A percentile compares a stretch with the other conserved stretches of the same genome.
Conservation (phyloP, 441 rosid genomes). For the Mallotus repandus region DNA sequence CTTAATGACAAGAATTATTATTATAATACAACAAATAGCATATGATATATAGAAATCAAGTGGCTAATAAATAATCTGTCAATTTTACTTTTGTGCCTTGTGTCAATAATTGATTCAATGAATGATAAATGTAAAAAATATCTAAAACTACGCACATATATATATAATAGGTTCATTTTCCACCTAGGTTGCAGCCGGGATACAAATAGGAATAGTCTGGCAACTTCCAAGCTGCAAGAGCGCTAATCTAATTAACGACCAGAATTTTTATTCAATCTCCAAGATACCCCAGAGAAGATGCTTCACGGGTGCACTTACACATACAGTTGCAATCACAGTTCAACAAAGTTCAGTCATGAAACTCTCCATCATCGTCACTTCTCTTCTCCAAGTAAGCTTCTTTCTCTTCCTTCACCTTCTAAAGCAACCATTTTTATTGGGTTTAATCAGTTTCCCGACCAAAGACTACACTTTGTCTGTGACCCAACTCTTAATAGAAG, state of each 20-base stretch:
- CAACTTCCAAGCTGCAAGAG: not conserved
- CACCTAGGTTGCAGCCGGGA: not conserved
- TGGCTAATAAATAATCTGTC: too few species aligned
- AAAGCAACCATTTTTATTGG: slow-evolving; percentile 31
- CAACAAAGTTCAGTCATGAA: slow-evolving; percentile 36
- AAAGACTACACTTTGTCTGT: not conserved
- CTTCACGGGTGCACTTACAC: slow-evolving; percentile 14
- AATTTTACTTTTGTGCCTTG: too few species aligned
- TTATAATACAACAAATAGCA: too few species aligned
- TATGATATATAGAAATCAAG: too few species aligned
- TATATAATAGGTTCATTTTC: not conserved
- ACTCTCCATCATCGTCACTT: slow-evolving; percentile 24
- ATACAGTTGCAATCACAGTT: slow-evolving; percentile 23
- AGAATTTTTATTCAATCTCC: not conserved
- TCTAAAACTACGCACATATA: too few species aligned
- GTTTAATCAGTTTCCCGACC: slow-evolving; percentile 25
- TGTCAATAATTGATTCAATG: too few species aligned
- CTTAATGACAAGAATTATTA: too few species aligned
- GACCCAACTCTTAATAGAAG: slow-evolving; percentile 14
- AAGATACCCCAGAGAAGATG: slow-evolving; percentile 14
- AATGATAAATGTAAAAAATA: too few species aligned
- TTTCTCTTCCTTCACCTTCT: slow-evolving; percentile 30
- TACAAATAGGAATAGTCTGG: not conserved
- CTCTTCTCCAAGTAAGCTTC: slow-evolving; percentile 41
- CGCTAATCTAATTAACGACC: not conserved